Conservation (phyloP, 495 filamentous ascomycete species). For the Lophium mytilinum region DNA sequence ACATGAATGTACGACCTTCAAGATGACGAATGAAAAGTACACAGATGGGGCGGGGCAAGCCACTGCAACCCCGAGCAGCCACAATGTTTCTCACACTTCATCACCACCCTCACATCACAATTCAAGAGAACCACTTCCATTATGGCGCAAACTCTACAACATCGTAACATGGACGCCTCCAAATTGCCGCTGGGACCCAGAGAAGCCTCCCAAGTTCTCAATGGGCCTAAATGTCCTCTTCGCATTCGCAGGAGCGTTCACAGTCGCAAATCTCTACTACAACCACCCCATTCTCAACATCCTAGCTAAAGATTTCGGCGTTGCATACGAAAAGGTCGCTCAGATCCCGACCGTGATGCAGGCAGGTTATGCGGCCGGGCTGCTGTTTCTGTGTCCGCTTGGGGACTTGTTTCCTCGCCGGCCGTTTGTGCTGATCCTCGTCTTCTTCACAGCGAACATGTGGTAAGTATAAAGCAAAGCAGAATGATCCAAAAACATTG, state of each 20-base stretch:
- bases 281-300: conserved; percentile 60
- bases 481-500: neutral
- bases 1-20: too few relatives aligned
- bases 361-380: conserved; percentile 67
- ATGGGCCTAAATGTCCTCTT: conserved; percentile 54
- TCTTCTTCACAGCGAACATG: conserved; percentile 56
- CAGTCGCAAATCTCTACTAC: conserved; percentile 67
- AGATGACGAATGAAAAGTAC: too few relatives aligned
- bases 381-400: conserved; percentile 69
- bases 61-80: too few relatives aligned
- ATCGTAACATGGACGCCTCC: conserved; percentile 47
- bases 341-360: conserved; percentile 70
- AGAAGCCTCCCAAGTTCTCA: conserved; percentile 49
- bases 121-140: neutral
- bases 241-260: conserved; percentile 44
- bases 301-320: conserved; percentile 52
- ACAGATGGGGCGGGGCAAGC: too few relatives aligned
- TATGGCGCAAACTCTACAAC: conserved; percentile 27
- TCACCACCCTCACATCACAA: neutral
- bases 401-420: conserved; percentile 66
- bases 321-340: conserved; percentile 40
- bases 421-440: conserved; percentile 58
- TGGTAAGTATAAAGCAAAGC: conserved; percentile 38
- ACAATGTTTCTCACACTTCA: neutral
- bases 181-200: conserved; percentile 49